These are phyloP conservation scores for Hygrophila difformis DNA, from an alignment of 257 asterid genomes.

Conservation along the genomic window DNA sequence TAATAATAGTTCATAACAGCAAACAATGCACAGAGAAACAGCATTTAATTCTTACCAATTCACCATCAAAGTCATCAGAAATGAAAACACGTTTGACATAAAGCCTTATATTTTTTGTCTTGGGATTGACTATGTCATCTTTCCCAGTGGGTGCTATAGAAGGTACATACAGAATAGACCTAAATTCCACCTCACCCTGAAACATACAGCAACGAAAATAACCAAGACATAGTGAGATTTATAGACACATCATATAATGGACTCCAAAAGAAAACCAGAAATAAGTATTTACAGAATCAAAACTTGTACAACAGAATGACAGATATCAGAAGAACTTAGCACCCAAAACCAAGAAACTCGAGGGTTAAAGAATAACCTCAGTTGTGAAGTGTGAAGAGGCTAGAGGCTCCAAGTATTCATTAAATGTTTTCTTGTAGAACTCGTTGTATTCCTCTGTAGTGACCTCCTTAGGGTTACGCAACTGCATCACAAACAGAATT, in stretches of 20 bases:
- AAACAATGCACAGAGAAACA: slow-evolving; percentile 2
- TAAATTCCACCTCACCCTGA: slow-evolving; percentile 98
- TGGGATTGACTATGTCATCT: slow-evolving; percentile 75
- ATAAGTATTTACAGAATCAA: background rate
- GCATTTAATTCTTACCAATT: slow-evolving; percentile 60
- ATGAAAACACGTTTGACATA: slow-evolving; percentile 90
- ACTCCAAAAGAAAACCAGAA: background rate
- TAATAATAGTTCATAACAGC: slow-evolving; percentile 1
- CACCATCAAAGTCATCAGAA: slow-evolving; percentile 98
- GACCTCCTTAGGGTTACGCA: slow-evolving; percentile 89
- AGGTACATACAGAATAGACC: slow-evolving; percentile 83
- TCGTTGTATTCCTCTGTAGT: slow-evolving; percentile 83
- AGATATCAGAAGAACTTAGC: background rate
- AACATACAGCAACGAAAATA: slow-evolving; percentile 20
- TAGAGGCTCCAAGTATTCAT: slow-evolving; percentile 86
- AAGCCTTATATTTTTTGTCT: slow-evolving; percentile 90
- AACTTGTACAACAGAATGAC: slow-evolving; percentile 12
- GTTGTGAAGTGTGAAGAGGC: slow-evolving; percentile 98
- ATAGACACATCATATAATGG: too few species aligned
- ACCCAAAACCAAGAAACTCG: background rate
- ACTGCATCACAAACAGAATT: slow-evolving; percentile 43
- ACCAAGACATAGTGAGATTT: too few species aligned
- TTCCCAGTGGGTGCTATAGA: slow-evolving; percentile 64
- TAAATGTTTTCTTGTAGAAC: slow-evolving; percentile 84
- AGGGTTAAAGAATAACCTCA: slow-evolving; percentile 41